Conservation (phyloP, 2,329 filamentous ascomycete genomes). For the Colletotrichum kahawae region DNA sequence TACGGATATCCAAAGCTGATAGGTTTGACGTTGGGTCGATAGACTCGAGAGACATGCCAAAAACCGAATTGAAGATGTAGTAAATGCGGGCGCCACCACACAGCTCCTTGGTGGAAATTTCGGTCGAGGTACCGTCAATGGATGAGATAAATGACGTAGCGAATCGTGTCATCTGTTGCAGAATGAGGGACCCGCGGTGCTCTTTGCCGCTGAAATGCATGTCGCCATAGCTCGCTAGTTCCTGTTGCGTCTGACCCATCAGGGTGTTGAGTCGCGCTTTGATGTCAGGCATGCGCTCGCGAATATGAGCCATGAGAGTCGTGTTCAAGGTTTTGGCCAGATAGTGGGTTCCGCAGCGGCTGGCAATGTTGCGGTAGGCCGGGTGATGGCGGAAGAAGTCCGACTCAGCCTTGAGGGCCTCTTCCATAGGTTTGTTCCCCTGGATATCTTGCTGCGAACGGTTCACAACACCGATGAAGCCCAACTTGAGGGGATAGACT, state of each 20-base stretch:
- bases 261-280: slow-evolving; percentile 96
- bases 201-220: slow-evolving; percentile 98
- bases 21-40: slow-evolving; percentile 97
- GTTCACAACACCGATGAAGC: slow-evolving; percentile 98
- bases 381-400: slow-evolving; percentile 98
- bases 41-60: slow-evolving; percentile 93
- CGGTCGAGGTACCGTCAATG: slow-evolving; percentile 97
- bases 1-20: slow-evolving; percentile 92
- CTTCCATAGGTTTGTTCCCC: slow-evolving; percentile 90
- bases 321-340: slow-evolving; percentile 93
- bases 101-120: slow-evolving; percentile 98
- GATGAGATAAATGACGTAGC: slow-evolving; percentile 98
- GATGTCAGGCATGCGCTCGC: slow-evolving; percentile 94
- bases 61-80: slow-evolving; percentile 99
- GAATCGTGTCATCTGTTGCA: slow-evolving; percentile 98
- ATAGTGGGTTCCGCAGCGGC: slow-evolving; percentile 90
- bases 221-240: slow-evolving; percentile 96
- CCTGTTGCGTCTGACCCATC: slow-evolving; percentile 99
- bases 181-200: slow-evolving; percentile 90
- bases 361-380: slow-evolving; percentile 95
- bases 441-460: slow-evolving; percentile 98
- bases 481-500: slow-evolving; percentile 95
- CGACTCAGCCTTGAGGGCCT: slow-evolving; percentile 85
- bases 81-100: slow-evolving; percentile 95
- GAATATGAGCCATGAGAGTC: slow-evolving; percentile 95